These are phyloP conservation scores for Pleurotus tuoliensis DNA, from an alignment of 768 basidiomycete species.

Conservation along the genomic window DNA sequence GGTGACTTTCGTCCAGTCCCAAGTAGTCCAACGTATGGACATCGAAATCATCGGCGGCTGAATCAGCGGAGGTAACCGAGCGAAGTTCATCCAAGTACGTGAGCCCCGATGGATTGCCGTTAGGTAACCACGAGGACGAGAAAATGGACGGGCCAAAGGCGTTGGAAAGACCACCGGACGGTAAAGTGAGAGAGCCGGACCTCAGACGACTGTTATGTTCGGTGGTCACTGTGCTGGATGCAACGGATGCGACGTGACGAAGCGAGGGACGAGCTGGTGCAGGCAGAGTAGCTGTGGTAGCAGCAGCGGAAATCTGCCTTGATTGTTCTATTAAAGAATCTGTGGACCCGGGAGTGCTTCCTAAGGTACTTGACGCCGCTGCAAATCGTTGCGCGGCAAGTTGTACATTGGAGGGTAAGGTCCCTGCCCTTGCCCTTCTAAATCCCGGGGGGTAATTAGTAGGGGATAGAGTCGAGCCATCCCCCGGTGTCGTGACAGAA, in stretches of 20 bases:
- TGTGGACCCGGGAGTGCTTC: slow-evolving; percentile 38
- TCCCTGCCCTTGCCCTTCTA: slow-evolving; percentile 94
- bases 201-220: slow-evolving; percentile 82
- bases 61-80: slow-evolving; percentile 75
- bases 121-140: slow-evolving; percentile 84
- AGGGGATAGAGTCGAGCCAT: slow-evolving; percentile 56
- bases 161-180: slow-evolving; percentile 70
- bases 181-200: slow-evolving; percentile 89
- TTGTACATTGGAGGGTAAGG: slow-evolving; percentile 93
- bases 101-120: slow-evolving; percentile 52
- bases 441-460: slow-evolving; percentile 84
- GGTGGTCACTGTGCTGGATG: slow-evolving; percentile 44
- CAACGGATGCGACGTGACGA: slow-evolving; percentile 67
- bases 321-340: slow-evolving; percentile 44
- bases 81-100: slow-evolving; percentile 76
- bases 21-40: slow-evolving; percentile 96
- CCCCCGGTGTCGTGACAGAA: slow-evolving; percentile 53
- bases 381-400: slow-evolving; percentile 82
- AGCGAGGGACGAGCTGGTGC: slow-evolving; percentile 60
- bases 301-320: slow-evolving; percentile 48
- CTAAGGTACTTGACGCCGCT: slow-evolving; percentile 56
- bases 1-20: slow-evolving; percentile 79
- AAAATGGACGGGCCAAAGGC: slow-evolving; percentile 89
- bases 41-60: slow-evolving; percentile 81
- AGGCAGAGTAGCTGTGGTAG: slow-evolving; percentile 32